phyloP scores from a whole-genome alignment of 1,284 basidiomycete species.

The Phellopilus nigrolimitatus region DNA sequence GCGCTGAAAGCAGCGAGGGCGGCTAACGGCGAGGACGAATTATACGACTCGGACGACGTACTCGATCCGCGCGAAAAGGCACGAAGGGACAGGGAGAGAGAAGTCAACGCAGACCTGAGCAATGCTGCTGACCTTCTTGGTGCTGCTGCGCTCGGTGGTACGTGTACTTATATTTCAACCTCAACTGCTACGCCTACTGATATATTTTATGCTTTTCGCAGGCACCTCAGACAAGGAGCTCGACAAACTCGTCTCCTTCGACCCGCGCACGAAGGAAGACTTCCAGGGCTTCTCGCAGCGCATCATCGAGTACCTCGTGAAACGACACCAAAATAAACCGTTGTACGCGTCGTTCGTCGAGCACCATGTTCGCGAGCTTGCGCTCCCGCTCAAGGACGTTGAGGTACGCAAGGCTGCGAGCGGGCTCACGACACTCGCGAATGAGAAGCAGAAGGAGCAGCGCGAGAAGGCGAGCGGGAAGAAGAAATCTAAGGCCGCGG shows the following conservation, averaged over 20 bases:
- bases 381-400: conserved; percentile 74
- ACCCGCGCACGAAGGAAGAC: conserved; percentile 84
- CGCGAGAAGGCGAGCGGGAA: conserved; percentile 82
- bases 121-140: conserved; percentile 82
- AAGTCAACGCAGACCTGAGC: conserved; percentile 80
- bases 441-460: conserved; percentile 90
- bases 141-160: conserved; percentile 61
- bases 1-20: conserved; percentile 52
- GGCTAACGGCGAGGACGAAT: conserved; percentile 36
- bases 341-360: conserved; percentile 81
- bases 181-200: conserved; percentile 32
- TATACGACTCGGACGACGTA: conserved; percentile 72
- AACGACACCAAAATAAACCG: conserved; percentile 74
- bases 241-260: conserved; percentile 61
- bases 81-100: conserved; percentile 67
- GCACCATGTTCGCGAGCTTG: conserved; percentile 72
- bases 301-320: conserved; percentile 70
- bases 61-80: conserved; percentile 79
- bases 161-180: conserved; percentile 44
- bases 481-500: conserved; percentile 74
- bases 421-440: conserved; percentile 77
- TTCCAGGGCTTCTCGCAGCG: conserved; percentile 68
- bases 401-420: conserved; percentile 86
- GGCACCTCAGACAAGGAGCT: conserved; percentile 60
- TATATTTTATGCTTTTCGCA: background rate